A percentile compares a stretch with the other conserved stretches of the same genome.
Evolutionary conservation across 805 yeast genomes (phyloP).

Genomic region (Millerozyma acaciae): DNA sequence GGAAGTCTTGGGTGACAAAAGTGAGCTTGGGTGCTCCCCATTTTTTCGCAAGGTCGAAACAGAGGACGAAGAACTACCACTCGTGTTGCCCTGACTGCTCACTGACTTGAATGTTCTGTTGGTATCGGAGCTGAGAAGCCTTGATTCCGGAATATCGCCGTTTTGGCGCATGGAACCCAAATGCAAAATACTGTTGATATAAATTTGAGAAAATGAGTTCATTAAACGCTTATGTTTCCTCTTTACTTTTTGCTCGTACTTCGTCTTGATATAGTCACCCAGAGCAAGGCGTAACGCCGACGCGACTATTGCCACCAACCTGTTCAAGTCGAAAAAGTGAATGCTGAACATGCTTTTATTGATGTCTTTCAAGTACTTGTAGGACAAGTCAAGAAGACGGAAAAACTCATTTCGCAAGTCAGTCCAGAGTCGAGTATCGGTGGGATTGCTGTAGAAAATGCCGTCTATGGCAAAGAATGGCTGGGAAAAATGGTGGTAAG

Average conservation of each 20-base stretch:
- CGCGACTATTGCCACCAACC: conserved; percentile 50
- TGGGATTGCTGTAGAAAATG: conserved; percentile 54
- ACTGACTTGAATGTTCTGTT: background rate
- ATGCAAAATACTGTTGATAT: conserved; percentile 62
- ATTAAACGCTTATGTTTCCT: conserved; percentile 50
- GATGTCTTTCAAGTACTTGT: conserved; percentile 48
- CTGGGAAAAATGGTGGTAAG: conserved; percentile 39
- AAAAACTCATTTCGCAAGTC: conserved; percentile 47
- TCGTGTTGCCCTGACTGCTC: background rate
- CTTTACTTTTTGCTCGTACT: conserved; percentile 45
- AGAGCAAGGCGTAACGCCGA: conserved; percentile 52
- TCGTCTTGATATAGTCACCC: conserved; percentile 45
- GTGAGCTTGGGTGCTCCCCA: background rate
- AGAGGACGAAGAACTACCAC: background rate
- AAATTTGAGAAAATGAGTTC: conserved; percentile 55
- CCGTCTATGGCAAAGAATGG: conserved; percentile 38
- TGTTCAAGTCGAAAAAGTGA: conserved; percentile 52
- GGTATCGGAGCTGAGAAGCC: conserved; percentile 31
- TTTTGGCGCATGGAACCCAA: conserved; percentile 40
- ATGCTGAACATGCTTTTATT: conserved; percentile 51
- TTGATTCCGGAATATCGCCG: conserved; percentile 19
- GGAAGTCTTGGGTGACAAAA: background rate
- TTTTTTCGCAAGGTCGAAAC: no score
- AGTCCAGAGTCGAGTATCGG: conserved; percentile 61
- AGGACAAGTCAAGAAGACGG: conserved; percentile 44